Base-by-base conservation (phyloP, 768 basidiomycete genomes). In the Cyclocybe cylindracea region DNA sequence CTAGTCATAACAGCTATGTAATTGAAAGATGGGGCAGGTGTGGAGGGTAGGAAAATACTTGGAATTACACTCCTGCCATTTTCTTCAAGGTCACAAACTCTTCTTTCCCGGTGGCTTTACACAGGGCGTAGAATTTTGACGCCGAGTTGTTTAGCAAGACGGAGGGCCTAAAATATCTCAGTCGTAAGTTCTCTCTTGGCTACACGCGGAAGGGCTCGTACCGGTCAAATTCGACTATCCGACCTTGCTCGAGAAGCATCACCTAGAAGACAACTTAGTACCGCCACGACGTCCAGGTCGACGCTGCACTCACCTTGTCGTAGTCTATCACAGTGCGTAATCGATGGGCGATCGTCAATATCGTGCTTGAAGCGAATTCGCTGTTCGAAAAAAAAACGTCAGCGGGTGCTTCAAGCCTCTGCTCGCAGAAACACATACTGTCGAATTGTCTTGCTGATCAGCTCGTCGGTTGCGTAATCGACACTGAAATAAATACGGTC, bases 381-480 rank as follows among this genome's bases (percentile, higher is more conserved):
- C 86, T 88, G 59, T 5, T 39, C 31, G 16, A 29, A 7, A 59
- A 90, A 92, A 3, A 93, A 60, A 91, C 89, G 62, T 93, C 91
- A 0, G 92, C 92, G 18, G 88, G 88, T 65, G 90, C 89, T 63
- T 90, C 88, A 39, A 89, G 88, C 55, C 81, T 83, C 14, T n/a
- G 24, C 4, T 31, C 16, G 16, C 11, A 24, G 40, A 45, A 24
- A 44, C 35, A 71, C 85, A 64, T 62, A 91, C 90, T 85, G 82
- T 72, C 87, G 71, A 39, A 91, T 91, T 3, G 89, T 90, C 63
- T 87, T 87, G 35, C 86, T 78, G 58, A 91, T 94, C 3, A 94
- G 76, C 62, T 93, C 91, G 64, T 95, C 92, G 0, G 93, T 94
- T 16, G 90, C 90, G 65, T 93, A 90, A 64, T 91, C 89, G 42